Evolutionary conservation across 768 basidiomycete species (phyloP), one percentile per base, ranked within the genome.

Genomic region (Rhizopogon roseolus): DNA sequence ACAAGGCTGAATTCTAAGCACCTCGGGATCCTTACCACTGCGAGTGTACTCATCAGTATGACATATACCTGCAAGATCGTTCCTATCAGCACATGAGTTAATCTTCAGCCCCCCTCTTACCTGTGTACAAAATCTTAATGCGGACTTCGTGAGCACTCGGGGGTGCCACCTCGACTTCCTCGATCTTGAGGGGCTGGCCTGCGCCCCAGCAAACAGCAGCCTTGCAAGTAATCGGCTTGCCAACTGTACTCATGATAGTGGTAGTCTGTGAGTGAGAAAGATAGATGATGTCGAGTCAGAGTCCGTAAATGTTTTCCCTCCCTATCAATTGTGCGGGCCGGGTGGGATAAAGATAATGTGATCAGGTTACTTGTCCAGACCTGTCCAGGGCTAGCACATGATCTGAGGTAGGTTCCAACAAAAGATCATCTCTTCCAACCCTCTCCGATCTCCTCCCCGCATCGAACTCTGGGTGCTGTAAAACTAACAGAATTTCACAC

Each of bases 21-120:
- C 95, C 81, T 98, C 97, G 41, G 94, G 85, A 69, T 99, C 96
- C 71, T 89, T 89, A 53, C 95, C 94, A 67, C 92, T 94, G 66
- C 94, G 86, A 57, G 93, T 95, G 76, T 95, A 98, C 66, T 95
- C 94, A 65, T 98, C 95, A 64, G 96, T 98, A 71, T 98, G 95
- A 73, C 97, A 99, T 67, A 99, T 89, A 57, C 89, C 89, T 90
- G 54, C 28, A 39, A 42, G 28, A 41, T 49, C 44, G 38, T 41
- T 48, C 27, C 40, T 39, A 61, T 58, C 40, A 57, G 52, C 7
- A 34, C 11, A 41, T 32, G 40, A 49, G 54, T n/a, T n/a, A n/a
- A 38, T 50, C 52, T 53, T 45, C 22, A 48, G 34, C 10, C 48
- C 22, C 25, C 37, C 14, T 32, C 34, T 58, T 64, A 82, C 95